A percentile compares a stretch with the other conserved stretches of the same genome.
These are phyloP conservation scores for Leucosporidium creatinivorum DNA, from an alignment of 768 basidiomycete genomes.

Conservation along the genomic window DNA sequence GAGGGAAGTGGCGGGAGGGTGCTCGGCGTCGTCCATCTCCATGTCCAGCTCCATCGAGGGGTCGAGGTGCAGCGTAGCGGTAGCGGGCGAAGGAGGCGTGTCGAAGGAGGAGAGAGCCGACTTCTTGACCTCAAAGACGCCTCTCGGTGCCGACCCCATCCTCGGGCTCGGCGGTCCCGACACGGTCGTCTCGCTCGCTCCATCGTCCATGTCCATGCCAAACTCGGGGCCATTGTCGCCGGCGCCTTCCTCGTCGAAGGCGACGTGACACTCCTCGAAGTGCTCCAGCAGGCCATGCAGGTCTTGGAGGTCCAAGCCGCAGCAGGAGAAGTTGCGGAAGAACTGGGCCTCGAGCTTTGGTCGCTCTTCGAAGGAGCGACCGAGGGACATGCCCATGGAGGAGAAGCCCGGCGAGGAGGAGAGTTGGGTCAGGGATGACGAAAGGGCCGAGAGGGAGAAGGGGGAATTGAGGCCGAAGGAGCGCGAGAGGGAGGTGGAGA, in stretches of 20 bases:
- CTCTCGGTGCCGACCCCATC: neutral
- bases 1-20: neutral
- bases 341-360: slow-evolving; percentile 38
- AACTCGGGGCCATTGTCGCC: slow-evolving; percentile 26
- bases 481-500: slow-evolving; percentile 26
- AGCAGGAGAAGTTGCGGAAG: slow-evolving; percentile 84
- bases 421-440: slow-evolving; percentile 27
- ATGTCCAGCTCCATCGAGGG: slow-evolving; percentile 35
- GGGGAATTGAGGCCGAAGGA: slow-evolving; percentile 33
- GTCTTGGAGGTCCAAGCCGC: slow-evolving; percentile 67
- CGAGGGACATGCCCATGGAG: slow-evolving; percentile 34
- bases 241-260: slow-evolving; percentile 32
- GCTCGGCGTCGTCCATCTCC: slow-evolving; percentile 31
- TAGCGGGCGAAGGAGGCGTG: slow-evolving; percentile 43
- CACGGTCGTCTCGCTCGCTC: slow-evolving; percentile 28
- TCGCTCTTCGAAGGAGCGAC: slow-evolving; percentile 35
- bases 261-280: slow-evolving; percentile 80
- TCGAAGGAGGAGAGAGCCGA: slow-evolving; percentile 47
- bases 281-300: slow-evolving; percentile 81
- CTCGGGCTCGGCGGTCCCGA: slow-evolving; percentile 29
- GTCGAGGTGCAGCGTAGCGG: slow-evolving; percentile 34
- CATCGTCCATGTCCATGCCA: slow-evolving; percentile 28
- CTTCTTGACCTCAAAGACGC: slow-evolving; percentile 26
- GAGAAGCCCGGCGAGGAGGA: slow-evolving; percentile 35
- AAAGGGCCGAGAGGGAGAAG: slow-evolving; percentile 33